Conservation (phyloP, 2,329 filamentous ascomycete genomes). For the Stagonosporopsis vannaccii region DNA sequence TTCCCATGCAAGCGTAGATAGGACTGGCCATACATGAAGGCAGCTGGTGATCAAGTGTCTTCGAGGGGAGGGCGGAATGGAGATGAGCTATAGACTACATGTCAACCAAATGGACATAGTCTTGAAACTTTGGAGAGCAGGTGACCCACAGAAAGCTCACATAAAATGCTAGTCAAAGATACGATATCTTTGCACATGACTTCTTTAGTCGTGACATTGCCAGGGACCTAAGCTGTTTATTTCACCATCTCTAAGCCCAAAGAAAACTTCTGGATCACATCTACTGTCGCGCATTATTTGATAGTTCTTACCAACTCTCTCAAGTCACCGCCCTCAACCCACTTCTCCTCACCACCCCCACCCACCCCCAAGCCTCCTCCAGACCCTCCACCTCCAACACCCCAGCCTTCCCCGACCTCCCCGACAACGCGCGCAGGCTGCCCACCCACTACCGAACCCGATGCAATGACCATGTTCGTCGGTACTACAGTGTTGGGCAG, state of each 20-base stretch:
- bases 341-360: constrained; percentile 53
- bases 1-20: background rate
- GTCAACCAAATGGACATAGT: background rate
- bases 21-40: background rate
- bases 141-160: background rate
- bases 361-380: constrained; percentile 47
- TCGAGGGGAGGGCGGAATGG: background rate
- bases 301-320: constrained; percentile 58
- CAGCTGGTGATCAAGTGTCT: background rate
- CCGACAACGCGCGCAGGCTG: constrained; percentile 57
- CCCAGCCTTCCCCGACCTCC: constrained; percentile 61
- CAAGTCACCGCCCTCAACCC: constrained; percentile 59
- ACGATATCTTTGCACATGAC: background rate
- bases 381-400: constrained; percentile 49
- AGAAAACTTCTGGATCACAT: background rate
- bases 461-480: constrained; percentile 88
- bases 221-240: background rate
- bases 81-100: background rate
- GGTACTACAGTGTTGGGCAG: constrained; percentile 85
- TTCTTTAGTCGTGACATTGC: background rate
- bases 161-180: background rate
- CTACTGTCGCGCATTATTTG: constrained; percentile 26
- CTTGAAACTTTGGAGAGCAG: background rate
- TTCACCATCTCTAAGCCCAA: background rate
- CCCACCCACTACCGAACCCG: constrained; percentile 84